Evolutionary conservation across 306 rosid species (phyloP).

Genomic region (Gastrolobium villosum): DNA sequence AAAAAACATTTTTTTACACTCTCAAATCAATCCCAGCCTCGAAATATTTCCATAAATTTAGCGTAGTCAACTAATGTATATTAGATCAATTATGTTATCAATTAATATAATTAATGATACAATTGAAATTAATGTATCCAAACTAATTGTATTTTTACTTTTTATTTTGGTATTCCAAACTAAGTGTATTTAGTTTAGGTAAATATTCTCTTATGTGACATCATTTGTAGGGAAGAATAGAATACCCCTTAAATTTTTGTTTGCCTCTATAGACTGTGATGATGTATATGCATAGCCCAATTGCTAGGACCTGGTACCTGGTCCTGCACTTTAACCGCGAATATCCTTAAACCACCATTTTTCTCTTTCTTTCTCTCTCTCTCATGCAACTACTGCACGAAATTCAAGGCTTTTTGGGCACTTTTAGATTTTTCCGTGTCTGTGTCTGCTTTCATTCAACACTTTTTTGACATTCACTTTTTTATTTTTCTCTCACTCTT

Average conservation of each 20-base stretch:
- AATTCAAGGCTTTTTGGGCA: slow-evolving; percentile 46
- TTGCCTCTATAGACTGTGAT: background rate
- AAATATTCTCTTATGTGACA: background rate
- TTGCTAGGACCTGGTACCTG: background rate
- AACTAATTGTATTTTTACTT: too few relatives aligned
- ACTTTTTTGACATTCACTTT: slow-evolving; percentile 26
- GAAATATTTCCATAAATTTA: too few relatives aligned
- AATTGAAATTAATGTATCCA: too few relatives aligned
- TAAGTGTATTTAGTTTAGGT: background rate
- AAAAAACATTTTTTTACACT: background rate
- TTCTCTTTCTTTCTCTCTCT: slow-evolving; percentile 23
- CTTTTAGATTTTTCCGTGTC: slow-evolving; percentile 46
- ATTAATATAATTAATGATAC: too few relatives aligned
- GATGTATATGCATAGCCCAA: background rate
- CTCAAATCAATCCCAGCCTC: slow-evolving; percentile 21
- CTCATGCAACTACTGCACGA: slow-evolving; percentile 57
- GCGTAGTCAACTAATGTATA: too few relatives aligned
- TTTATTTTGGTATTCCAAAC: too few relatives aligned
- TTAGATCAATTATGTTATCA: too few relatives aligned
- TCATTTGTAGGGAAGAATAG: background rate
- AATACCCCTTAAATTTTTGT: background rate
- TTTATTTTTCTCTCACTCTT: slow-evolving; percentile 8
- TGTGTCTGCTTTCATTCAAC: slow-evolving; percentile 45
- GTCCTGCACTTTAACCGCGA: slow-evolving; percentile 22
- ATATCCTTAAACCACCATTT: background rate